A percentile compares a stretch with the other conserved stretches of the same genome.
These are phyloP conservation scores for Pterocarpus santalinus DNA, from an alignment of 306 rosid genomes.

Conservation along the genomic window DNA sequence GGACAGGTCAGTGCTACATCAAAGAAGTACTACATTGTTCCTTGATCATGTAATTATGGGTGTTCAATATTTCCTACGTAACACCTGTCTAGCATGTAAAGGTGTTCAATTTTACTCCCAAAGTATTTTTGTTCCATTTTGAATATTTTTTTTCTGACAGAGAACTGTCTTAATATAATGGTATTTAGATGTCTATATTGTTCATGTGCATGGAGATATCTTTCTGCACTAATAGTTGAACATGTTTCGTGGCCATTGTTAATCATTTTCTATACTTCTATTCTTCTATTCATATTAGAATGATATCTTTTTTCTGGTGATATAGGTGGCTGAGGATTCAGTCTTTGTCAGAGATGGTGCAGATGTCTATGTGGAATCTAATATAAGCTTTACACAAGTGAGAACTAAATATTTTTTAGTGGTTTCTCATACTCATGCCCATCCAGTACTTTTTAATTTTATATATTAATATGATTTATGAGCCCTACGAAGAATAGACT, in stretches of 20 bases:
- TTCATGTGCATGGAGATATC: slow-evolving; percentile 24
- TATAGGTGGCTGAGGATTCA: slow-evolving; percentile 87
- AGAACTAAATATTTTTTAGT: slow-evolving; percentile 44
- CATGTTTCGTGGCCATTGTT: slow-evolving; percentile 19
- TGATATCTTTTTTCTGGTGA: slow-evolving; percentile 39
- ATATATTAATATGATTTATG: slow-evolving; percentile 11
- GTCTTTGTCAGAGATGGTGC: slow-evolving; percentile 87
- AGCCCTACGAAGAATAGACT: slow-evolving; percentile 28
- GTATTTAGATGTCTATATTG: slow-evolving; percentile 9
- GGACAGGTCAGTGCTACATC: slow-evolving; percentile 14
- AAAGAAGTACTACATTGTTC: slow-evolving; percentile 32
- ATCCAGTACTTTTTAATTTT: slow-evolving; percentile 19
- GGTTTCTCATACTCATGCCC: slow-evolving; percentile 21
- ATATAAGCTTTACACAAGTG: slow-evolving; percentile 96
- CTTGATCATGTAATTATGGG: slow-evolving; percentile 30
- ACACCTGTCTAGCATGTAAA: slow-evolving; percentile 28
- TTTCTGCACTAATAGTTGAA: slow-evolving; percentile 20
- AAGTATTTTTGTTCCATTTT: not conserved
- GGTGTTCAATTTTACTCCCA: slow-evolving; percentile 5
- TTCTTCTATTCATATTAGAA: slow-evolving; percentile 41
- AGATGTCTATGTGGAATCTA: slow-evolving; percentile 87
- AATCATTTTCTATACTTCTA: slow-evolving; percentile 37
- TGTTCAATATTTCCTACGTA: slow-evolving; percentile 8
- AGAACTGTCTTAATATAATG: slow-evolving; percentile 12
- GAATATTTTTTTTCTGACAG: slow-evolving; percentile 25